These are phyloP conservation scores for Globisporangium cylindrosporum DNA, from an alignment of 352 stramenopile species.

Conservation along the genomic window DNA sequence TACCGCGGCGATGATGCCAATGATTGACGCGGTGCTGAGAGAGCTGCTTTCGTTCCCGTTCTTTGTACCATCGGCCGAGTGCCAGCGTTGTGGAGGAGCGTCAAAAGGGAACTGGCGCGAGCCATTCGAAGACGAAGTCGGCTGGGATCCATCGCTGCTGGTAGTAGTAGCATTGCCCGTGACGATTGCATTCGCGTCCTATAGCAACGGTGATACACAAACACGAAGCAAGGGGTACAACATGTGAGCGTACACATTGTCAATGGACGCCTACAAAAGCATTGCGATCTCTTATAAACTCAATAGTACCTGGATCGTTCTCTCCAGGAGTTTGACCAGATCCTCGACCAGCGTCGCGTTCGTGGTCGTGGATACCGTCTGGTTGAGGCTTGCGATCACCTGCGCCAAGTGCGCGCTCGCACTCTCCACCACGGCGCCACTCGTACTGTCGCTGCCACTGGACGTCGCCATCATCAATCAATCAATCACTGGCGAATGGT, in stretches of 20 bases:
- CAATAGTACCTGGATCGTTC: background rate
- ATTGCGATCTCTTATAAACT: background rate
- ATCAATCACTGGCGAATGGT: background rate
- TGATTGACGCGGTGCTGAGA: background rate
- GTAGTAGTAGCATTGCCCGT: background rate
- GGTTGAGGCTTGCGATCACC: background rate
- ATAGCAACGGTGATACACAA: background rate
- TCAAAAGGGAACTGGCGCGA: slow-evolving; percentile 3
- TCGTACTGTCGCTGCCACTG: background rate
- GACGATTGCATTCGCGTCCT: slow-evolving; percentile 1
- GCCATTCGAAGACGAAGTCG: background rate
- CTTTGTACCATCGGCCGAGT: background rate
- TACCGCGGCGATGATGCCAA: slow-evolving; percentile 13
- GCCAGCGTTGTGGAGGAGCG: background rate
- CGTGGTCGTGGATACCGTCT: background rate
- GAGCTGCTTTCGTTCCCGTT: background rate
- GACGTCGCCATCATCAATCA: background rate
- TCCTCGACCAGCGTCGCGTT: background rate
- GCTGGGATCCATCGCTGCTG: background rate
- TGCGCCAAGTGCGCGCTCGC: background rate
- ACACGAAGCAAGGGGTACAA: background rate
- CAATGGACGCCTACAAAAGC: background rate
- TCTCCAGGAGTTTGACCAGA: slow-evolving; percentile 3
- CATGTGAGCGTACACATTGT: background rate
- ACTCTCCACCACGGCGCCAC: background rate